phyloP scores from a whole-genome alignment of 495 filamentous ascomycete species.

The Penicillium herquei region DNA sequence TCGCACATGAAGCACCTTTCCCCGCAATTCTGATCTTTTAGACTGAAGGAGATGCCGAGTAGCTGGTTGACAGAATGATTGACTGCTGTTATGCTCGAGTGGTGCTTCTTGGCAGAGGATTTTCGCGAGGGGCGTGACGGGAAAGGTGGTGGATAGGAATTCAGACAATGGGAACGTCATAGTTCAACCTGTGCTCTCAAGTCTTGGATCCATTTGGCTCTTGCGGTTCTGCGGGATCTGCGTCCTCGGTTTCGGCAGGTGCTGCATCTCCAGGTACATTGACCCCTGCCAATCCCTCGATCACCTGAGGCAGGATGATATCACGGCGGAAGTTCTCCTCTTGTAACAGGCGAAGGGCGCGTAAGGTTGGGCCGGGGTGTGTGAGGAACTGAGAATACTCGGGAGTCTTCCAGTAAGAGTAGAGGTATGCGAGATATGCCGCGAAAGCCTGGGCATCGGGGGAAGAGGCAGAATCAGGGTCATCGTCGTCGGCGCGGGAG shows the following conservation, averaged over 20 bases:
- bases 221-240: slow-evolving; percentile 28
- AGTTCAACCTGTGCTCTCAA: slow-evolving; percentile 19
- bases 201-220: slow-evolving; percentile 24
- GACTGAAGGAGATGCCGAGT: slow-evolving; percentile 3
- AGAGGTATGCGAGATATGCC: slow-evolving; percentile 77
- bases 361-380: slow-evolving; percentile 81
- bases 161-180: slow-evolving; percentile 7
- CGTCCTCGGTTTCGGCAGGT: slow-evolving; percentile 20
- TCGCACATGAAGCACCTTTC: slow-evolving; percentile 22
- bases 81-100: not conserved
- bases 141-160: not conserved
- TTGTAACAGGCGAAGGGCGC: slow-evolving; percentile 77
- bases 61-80: not conserved
- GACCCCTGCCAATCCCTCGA: slow-evolving; percentile 59
- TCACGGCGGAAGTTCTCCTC: slow-evolving; percentile 80
- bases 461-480: slow-evolving; percentile 46
- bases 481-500: slow-evolving; percentile 38
- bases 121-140: not conserved
- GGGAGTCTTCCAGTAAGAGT: slow-evolving; percentile 78
- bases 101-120: not conserved
- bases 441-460: slow-evolving; percentile 64
- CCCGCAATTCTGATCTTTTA: slow-evolving; percentile 10
- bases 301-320: slow-evolving; percentile 72
- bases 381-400: slow-evolving; percentile 78
- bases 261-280: slow-evolving; percentile 37